Conservation (phyloP, 2,329 filamentous ascomycete genomes). For the Xylariaceae sp. region DNA sequence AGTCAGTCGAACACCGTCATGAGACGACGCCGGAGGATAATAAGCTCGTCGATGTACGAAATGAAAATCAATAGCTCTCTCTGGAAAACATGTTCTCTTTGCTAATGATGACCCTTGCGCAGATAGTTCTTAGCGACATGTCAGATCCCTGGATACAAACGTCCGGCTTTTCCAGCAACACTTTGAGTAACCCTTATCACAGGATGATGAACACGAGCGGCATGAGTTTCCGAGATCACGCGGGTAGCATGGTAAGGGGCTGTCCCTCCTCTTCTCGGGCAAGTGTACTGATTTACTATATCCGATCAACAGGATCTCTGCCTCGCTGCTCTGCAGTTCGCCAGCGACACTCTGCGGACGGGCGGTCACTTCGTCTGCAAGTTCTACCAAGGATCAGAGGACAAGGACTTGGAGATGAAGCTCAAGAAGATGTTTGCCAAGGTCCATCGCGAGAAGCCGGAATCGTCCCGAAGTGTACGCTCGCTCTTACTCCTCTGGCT, state of each 20-base stretch:
- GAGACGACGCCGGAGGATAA: slow-evolving; percentile 36
- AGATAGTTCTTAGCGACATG: slow-evolving; percentile 97
- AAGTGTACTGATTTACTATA: slow-evolving; percentile 1
- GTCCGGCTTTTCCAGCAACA: slow-evolving; percentile 73
- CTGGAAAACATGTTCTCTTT: too few species aligned
- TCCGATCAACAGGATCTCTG: slow-evolving; percentile 69
- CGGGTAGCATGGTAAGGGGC: slow-evolving; percentile 81
- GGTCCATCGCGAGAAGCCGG: slow-evolving; percentile 84
- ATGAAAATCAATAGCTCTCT: too few species aligned
- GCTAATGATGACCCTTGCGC: slow-evolving; percentile 14
- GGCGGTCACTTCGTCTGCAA: slow-evolving; percentile 96
- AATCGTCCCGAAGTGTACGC: slow-evolving; percentile 78
- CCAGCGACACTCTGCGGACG: slow-evolving; percentile 71
- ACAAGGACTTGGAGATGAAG: slow-evolving; percentile 69
- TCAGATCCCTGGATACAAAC: slow-evolving; percentile 90
- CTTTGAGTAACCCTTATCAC: slow-evolving; percentile 88
- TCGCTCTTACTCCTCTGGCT: not conserved
- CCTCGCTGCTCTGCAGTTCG: slow-evolving; percentile 75
- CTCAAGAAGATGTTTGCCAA: slow-evolving; percentile 72
- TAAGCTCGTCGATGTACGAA: slow-evolving; percentile 63
- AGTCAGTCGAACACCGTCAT: slow-evolving; percentile 29
- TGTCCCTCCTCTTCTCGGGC: not conserved
- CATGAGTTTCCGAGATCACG: slow-evolving; percentile 78
- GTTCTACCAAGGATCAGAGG: slow-evolving; percentile 88
- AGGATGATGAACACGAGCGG: slow-evolving; percentile 99